These are phyloP conservation scores for Penicillium bovifimosum DNA, from an alignment of 495 filamentous ascomycete genomes.

Conservation along the genomic window DNA sequence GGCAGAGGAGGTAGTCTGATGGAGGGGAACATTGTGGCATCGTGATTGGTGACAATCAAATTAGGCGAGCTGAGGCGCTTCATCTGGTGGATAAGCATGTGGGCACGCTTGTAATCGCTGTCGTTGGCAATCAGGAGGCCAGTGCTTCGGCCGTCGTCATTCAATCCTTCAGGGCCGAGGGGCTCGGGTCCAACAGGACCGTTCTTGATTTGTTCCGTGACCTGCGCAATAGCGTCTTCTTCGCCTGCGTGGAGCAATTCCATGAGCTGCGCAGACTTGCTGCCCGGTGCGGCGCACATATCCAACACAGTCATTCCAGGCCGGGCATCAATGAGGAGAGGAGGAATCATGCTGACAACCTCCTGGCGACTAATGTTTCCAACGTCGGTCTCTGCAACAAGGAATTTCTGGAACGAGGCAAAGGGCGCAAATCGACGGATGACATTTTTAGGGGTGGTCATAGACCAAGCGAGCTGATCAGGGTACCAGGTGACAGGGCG, in stretches of 20 bases:
- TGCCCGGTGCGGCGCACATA: conserved; percentile 93
- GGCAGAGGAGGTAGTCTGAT: conserved; percentile 62
- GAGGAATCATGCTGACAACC: conserved; percentile 97
- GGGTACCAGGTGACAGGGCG: conserved; percentile 83
- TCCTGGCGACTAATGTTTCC: conserved; percentile 97
- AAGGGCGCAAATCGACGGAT: conserved; percentile 89
- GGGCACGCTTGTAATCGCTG: conserved; percentile 86
- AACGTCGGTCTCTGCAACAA: conserved; percentile 95
- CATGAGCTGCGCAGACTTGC: conserved; percentile 91
- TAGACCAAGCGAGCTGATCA: conserved; percentile 86
- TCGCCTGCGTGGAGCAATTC: conserved; percentile 92
- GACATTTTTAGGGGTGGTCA: conserved; percentile 93
- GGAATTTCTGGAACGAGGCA: conserved; percentile 90
- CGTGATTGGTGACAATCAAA: conserved; percentile 94
- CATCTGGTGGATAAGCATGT: conserved; percentile 95
- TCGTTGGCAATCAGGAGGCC: conserved; percentile 94
- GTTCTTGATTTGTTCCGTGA: conserved; percentile 47
- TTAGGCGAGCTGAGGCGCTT: conserved; percentile 96
- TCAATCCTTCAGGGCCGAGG: conserved; percentile 46
- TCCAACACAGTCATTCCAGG: conserved; percentile 91
- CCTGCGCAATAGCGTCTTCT: conserved; percentile 68
- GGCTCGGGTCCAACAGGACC: conserved; percentile 44
- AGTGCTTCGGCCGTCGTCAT: conserved; percentile 79
- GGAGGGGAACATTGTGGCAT: conserved; percentile 91
- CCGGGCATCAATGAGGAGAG: conserved; percentile 81